Evolutionary conservation across 108 stramenopile species (phyloP), one percentile per base, ranked within the genome.

Genomic region (Cyclotella kingstonii): DNA sequence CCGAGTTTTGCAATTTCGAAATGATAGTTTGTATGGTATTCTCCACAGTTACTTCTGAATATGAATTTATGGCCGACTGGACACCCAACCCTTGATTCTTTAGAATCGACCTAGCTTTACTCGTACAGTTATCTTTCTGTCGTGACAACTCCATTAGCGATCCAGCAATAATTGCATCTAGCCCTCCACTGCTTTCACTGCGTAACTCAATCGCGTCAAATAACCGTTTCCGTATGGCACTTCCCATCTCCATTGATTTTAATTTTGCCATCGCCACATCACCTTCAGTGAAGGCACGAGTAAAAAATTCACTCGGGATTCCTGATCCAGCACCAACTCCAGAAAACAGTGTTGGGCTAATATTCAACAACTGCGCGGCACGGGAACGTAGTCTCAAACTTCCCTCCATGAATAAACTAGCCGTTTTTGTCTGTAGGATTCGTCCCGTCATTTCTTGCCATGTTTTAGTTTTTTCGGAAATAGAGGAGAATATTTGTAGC

Each of bases 91-190:
- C 47, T 36, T 21, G 17, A 49, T 40, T 57, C 30, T 59, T 21
- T n/a, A 54, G 12, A 0, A 70, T 34, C 15, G 63, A 70, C 21
- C 34, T 30, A 7, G 68, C 63, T 14, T 63, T 47, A 19, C 50
- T 36, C 21, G 36, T 43, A 5, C 40, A 53, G 35, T 56, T 63
- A 21, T 73, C 61, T 11, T 77, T 77, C 4, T 27, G 60, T 22
- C 51, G 53, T 12, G 66, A 66, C 14, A 87, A 42, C 1, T 66
- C 67, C 22, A 75, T 73, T 49, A 94, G 50, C 2, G 90, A 86
- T 38, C 87, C 81, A 11, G 93, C 93, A 70, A 94, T 94, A 31
- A 94, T 91, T 5, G 85, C 89, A 83, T 94, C 93, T 55, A 94
- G 73, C 15, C 93, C 93, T 22, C 93, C 93, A 27, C 83, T 53